Evolutionary conservation across 1,284 basidiomycete species (phyloP), one percentile per base, ranked within the genome.

Genomic region (Ustilago tritici): DNA sequence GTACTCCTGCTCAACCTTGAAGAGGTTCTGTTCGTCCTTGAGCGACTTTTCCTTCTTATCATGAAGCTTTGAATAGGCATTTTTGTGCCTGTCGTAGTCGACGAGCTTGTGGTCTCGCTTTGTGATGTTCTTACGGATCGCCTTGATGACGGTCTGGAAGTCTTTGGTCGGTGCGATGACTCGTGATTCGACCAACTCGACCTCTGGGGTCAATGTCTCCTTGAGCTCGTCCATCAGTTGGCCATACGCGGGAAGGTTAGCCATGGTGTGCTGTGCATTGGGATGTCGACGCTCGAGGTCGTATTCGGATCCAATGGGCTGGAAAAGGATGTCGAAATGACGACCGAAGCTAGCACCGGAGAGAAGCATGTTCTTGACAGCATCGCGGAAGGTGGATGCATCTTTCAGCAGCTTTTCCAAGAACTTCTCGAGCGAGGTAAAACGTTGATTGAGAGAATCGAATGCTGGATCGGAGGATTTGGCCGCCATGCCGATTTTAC

Each of bases 71-170:
- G 92, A 95, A 81, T 97, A 89, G 23, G 94, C 93, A 86, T 98
- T 98, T 88, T 98, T 98, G 89, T 91, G 93, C 53, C 97, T 92
- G 88, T 99, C 97, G 81, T 92, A 99, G 87, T 99, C 97, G 53
- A 93, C 88, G 58, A 98, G 90, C 92, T 99, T 99, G 88, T 99
- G 97, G 61, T 98, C 95, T 46, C 97, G 90, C 88, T 99, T 99
- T 15, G 92, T 93, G 83, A 96, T 94, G 35, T 92, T 94, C 89
- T 99, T 99, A 80, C 95, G 89, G 81, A 98, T 93, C 73, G 90
- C 88, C 89, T 98, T 98, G 88, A 96, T 89, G 65, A 98, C 89
- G 0, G 90, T 89, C 84, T 93, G 91, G 43, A 97, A 89, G 86
- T 99, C 97, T 88, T 95, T 97, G 65, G 92, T 90, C 17, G 97